These are phyloP conservation scores for Sporothrix dimorphospora DNA, from an alignment of 2,329 filamentous ascomycete genomes.

Conservation along the genomic window DNA sequence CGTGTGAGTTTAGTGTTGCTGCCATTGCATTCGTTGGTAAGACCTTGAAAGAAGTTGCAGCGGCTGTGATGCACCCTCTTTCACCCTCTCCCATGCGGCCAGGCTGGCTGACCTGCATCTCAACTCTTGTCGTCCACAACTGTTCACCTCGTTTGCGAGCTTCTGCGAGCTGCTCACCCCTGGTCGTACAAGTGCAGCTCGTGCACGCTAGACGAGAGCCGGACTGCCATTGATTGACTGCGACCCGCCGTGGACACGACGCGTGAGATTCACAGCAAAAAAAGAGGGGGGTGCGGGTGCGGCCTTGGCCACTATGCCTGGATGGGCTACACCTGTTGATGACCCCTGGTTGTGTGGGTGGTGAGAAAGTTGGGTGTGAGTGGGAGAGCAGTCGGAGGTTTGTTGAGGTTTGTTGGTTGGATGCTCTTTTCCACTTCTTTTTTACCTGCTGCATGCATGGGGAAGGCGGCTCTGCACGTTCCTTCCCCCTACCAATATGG, in stretches of 20 bases:
- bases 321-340: neutral
- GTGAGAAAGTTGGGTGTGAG: neutral
- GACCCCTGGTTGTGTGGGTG: neutral
- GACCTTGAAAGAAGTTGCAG: conserved; percentile 6
- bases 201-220: conserved; percentile 9
- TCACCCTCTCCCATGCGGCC: neutral
- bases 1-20: neutral
- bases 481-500: conserved; percentile 16
- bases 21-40: neutral
- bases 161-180: neutral
- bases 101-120: neutral
- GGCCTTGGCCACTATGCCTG: conserved; percentile 22
- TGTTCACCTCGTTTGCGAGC: neutral
- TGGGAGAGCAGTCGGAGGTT: neutral
- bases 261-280: neutral
- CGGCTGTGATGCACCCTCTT: neutral
- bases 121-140: neutral
- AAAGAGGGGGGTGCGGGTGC: conserved; percentile 19
- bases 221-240: conserved; percentile 6
- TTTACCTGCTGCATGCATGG: neutral
- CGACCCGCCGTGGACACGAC: neutral
- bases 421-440: neutral
- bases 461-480: conserved; percentile 19
- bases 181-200: conserved; percentile 3
- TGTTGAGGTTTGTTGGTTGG: conserved; percentile 14